Percentiles rank a stretch among this genome's conserved stretches.
phyloP scores from a whole-genome alignment of 2,329 filamentous ascomycete genomes.

The Truncatella angustata region DNA sequence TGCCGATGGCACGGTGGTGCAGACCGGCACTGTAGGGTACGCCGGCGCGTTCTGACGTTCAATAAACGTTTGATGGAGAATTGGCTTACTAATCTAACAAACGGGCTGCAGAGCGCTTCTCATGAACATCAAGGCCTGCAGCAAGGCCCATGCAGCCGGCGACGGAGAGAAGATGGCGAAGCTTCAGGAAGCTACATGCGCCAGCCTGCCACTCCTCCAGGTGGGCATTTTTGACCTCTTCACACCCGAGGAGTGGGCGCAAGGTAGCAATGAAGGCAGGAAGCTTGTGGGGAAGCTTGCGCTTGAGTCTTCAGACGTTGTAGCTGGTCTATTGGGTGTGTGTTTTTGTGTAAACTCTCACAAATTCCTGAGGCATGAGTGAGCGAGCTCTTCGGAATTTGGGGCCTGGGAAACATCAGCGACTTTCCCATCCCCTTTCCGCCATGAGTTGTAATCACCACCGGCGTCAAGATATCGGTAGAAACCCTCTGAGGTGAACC shows the following conservation, averaged over 20 bases:
- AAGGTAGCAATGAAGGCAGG: slow-evolving; percentile 21
- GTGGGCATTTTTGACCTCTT: slow-evolving; percentile 27
- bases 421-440: too few species aligned
- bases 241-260: slow-evolving; percentile 23
- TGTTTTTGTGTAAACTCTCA: too few species aligned
- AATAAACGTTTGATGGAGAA: too few species aligned
- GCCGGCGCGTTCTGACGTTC: too few species aligned
- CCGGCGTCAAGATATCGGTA: too few species aligned
- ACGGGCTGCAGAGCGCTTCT: slow-evolving; percentile 18
- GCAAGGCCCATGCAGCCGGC: slow-evolving; percentile 19
- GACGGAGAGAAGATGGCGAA: slow-evolving; percentile 16
- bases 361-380: too few species aligned
- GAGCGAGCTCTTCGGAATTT: background rate
- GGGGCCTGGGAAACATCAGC: background rate
- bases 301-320: slow-evolving; percentile 19
- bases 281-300: slow-evolving; percentile 20
- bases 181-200: slow-evolving; percentile 19
- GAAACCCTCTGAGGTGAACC: too few species aligned
- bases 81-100: background rate
- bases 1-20: slow-evolving; percentile 24
- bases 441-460: too few species aligned
- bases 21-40: slow-evolving; percentile 27
- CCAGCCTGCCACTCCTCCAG: slow-evolving; percentile 21
- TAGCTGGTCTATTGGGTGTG: too few species aligned
- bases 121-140: slow-evolving; percentile 25